Base-by-base conservation (phyloP, 2,329 filamentous ascomycete genomes). In the Talaromyces rugulosus region DNA sequence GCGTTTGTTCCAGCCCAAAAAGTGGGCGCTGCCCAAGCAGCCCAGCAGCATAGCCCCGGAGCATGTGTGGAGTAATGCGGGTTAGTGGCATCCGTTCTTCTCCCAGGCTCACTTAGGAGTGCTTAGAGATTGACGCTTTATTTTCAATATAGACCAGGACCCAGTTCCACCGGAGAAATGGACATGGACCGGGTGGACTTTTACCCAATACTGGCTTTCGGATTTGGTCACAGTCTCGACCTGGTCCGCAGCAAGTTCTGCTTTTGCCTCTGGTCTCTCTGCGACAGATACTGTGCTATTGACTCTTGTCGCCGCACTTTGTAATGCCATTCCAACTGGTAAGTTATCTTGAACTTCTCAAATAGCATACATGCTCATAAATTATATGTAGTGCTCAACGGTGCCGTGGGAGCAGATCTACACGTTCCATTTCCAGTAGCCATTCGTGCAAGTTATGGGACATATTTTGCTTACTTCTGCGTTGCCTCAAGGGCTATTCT, bases 391-490 rank as follows among this genome's bases (percentile, higher is more conserved):
- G 60, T 70, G 27, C 64, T 67, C 33, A 72, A 71, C 44, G 66
- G 71, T 1, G 56, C 62, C 18, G 61, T 66, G 31, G 72, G 59
- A 2, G 72, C 72, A 18, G 64, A 67, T 56, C 68, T 72, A 6
- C 68, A 68, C 8, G 66, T 74, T 34, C 70, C 72, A 57, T 75
- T 73, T 53, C 72, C 73, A 5, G 69, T 74, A 30, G 68, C 70
- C 51, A 70, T 72, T 50, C 70, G 73, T 12, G 68, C 72, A 27
- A 70, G 71, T 0, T 77, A 74, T 62, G 74, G 74, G 56, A 72
- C 68, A 42, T 68, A 72, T 59, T 68, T 72, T 18, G 63, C 67
- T 0, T 71, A 75, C 56, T 74, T 75, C 59, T 71, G 69, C 12
- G 70, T 76, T 1, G 66, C 47, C 31, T 63, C 59, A 42, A 61